A percentile compares a stretch with the other conserved stretches of the same genome.
Evolutionary conservation across 768 basidiomycete species (phyloP).

Genomic region (Hemileccinum rubropunctum): DNA sequence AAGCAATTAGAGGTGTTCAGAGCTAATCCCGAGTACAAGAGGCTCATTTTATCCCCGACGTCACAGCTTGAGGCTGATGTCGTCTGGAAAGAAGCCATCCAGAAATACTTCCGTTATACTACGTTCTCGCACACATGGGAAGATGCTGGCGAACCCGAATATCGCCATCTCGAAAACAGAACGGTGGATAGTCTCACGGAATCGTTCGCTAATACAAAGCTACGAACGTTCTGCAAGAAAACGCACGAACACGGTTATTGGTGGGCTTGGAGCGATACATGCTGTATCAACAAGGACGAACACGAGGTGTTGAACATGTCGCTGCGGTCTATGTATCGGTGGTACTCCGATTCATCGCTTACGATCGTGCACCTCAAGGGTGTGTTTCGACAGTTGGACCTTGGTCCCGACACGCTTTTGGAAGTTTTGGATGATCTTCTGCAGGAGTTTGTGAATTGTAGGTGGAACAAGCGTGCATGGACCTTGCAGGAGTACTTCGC

Average conservation of each 20-base stretch:
- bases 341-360: conserved; percentile 24
- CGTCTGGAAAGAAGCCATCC: neutral
- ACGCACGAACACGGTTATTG: conserved; percentile 5
- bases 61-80: neutral
- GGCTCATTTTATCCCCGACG: conserved; percentile 8
- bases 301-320: conserved; percentile 13
- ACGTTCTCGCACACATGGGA: conserved; percentile 25
- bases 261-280: conserved; percentile 27
- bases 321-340: conserved; percentile 25
- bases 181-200: conserved; percentile 4
- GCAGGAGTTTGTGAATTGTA: conserved; percentile 7
- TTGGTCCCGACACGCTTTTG: neutral
- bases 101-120: conserved; percentile 14
- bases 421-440: neutral
- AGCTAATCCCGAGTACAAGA: conserved; percentile 11
- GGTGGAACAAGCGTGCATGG: conserved; percentile 26
- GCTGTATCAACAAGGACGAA: conserved; percentile 25
- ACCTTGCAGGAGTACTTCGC: conserved; percentile 24
- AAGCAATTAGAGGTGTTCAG: conserved; percentile 8
- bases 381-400: conserved; percentile 3
- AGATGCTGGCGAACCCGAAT: conserved; percentile 5
- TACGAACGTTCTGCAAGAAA: conserved; percentile 13
- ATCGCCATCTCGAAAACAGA: neutral
- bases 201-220: conserved; percentile 1
- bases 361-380: conserved; percentile 24